Evolutionary conservation across 129 eudicot species (phyloP).

Genomic region (Rutidosis leptorrhynchoides): DNA sequence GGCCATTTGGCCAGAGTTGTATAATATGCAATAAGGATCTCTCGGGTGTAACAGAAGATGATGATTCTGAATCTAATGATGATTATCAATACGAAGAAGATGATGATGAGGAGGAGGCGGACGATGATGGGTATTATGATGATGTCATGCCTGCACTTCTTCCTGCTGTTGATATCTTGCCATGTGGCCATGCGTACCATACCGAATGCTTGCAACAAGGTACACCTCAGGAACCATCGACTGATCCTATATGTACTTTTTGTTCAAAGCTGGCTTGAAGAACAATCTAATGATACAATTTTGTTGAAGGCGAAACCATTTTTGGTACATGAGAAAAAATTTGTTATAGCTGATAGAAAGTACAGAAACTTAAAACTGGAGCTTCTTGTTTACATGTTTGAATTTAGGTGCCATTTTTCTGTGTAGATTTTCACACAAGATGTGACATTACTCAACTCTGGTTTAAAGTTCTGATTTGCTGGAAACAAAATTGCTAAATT

Average conservation of each 20-base stretch:
- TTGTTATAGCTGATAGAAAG: constrained; percentile 28
- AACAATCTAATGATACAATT: constrained; percentile 10
- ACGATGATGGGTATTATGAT: constrained; percentile 24
- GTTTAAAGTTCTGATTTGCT: constrained; percentile 6
- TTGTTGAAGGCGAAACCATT: constrained; percentile 29
- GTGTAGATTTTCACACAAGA: constrained; percentile 18
- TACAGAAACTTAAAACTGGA: constrained; percentile 27
- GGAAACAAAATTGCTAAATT: constrained; percentile 4
- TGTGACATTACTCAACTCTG: not conserved
- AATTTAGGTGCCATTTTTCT: constrained; percentile 27
- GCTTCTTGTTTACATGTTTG: constrained; percentile 28
- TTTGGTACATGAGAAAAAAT: constrained; percentile 28
- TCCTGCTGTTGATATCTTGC: constrained; percentile 51
- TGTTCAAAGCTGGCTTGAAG: constrained; percentile 40
- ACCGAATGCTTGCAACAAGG: constrained; percentile 37
- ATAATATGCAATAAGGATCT: constrained; percentile 45
- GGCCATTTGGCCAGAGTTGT: constrained; percentile 35
- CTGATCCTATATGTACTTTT: constrained; percentile 45
- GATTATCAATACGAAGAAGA: constrained; percentile 26
- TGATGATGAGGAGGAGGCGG: constrained; percentile 21
- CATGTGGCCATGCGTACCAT: constrained; percentile 64
- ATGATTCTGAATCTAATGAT: constrained; percentile 24
- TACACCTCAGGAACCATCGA: constrained; percentile 24
- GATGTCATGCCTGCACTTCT: constrained; percentile 33
- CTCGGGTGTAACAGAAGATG: constrained; percentile 27